Base-by-base conservation (phyloP, 176 grass and related monocot genomes). In the Cymbopogon citratus region DNA sequence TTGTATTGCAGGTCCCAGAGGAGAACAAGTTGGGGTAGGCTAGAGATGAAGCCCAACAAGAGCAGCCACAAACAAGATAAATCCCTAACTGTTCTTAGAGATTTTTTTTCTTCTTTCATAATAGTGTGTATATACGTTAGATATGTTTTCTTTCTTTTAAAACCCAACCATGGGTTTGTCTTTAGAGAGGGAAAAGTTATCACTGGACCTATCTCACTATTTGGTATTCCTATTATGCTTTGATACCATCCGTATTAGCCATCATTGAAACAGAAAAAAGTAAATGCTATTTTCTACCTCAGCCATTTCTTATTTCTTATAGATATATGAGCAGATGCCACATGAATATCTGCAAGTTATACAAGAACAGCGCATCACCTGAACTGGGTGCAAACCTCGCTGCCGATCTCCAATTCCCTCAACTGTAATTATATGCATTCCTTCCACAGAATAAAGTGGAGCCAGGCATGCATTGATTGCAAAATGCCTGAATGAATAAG, bases 371-470 rank as follows among this genome's bases (percentile, higher is more conserved):
- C 46, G 44, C 21, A 73, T 84, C 75, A 98, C 95, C 92, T 98
- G 95, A 73, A 98, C 84, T 57, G 95, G 95, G 71, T 98, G 95
- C 74, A 98, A 83, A 88, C 92, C 90, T 84, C 43, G 83, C 45
- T 73, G 85, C 6, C 74, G 81, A 91, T 98, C 81, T 84, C 92
- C 95, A 85, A 98, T 80, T 85, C 95, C 95, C 82, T 98, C 95
- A 28, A 98, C 88, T 76, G 95, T 98, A 54, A 98, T 94, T 89
- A 98, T 84, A 71, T 98, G 95, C 92, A 94, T 98, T 88, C 95
- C 95, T 81, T 98, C 95, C 61, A 98, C 69, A 51, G 92, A 94
- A 87, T 98, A 98, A 78, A 98, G 90, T 31, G 92, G 95, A 91
- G 95, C 86, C 84, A 98, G 81, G 73, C 95, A 98, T 79, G 92